Evolutionary conservation across 2,329 filamentous ascomycete genomes (phyloP), one percentile per base, ranked within the genome.

Genomic region (Fusarium sambucinum): DNA sequence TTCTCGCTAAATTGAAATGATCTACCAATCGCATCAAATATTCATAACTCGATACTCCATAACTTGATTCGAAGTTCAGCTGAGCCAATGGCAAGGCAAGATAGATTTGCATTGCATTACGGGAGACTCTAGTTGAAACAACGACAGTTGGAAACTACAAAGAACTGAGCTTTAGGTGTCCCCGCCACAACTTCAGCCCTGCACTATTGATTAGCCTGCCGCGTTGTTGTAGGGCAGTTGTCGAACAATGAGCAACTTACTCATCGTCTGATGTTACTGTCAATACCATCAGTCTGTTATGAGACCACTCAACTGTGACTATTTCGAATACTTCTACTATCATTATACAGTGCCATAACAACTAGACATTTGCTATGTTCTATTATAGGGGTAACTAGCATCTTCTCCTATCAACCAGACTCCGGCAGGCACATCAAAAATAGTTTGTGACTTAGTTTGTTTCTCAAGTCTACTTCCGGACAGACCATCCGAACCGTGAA

Each of bases 101-200:
- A 53, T 37, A 63, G 29, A 64, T 52, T 48, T 44, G 33, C 32
- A 38, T 38, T 48, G 50, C 47, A 50, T 50, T 14, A 41, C 30
- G 37, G 37, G 48, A 55, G 17, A 37, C 6, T 63, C 11, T 63
- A 63, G 52, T 25, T 64, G 59, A 63, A 46, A 63, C 59, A 32
- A 30, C 32, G 42, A n/a, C 33, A 56, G 44, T 55, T 33, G 61
- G n/a, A 33, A 16, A 25, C 19, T 41, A 25, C 23, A 33, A 21
- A 10, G 48, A 63, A 35, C 45, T 58, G 35, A 21, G 45, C 14
- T 25, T 25, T 25, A 41, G 40, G 8, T 51, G 45, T 29, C 40
- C 52, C 38, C 45, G 45, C 38, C 23, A 14, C 21, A 37, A 32
- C 11, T 38, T 64, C 53, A 53, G 59, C 59, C 61, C 42, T 59